Conservation (phyloP, 306 rosid species). For the Canavalia ensiformis region DNA sequence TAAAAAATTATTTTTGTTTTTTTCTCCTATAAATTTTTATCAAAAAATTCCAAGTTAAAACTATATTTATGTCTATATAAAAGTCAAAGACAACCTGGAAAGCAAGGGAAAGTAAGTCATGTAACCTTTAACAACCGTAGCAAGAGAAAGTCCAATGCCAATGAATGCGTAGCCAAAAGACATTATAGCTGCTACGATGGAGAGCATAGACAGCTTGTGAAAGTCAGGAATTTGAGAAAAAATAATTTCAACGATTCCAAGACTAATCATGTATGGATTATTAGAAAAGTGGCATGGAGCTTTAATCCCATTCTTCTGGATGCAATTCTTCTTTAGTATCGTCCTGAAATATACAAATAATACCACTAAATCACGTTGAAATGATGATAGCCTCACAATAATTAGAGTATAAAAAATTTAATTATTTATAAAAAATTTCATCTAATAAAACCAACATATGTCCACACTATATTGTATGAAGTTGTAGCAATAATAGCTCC, state of each 20-base stretch:
- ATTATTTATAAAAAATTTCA: too few species aligned
- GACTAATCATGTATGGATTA: slow-evolving; percentile 62
- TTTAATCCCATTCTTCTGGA: slow-evolving; percentile 41
- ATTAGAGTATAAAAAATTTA: neutral
- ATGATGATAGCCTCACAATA: neutral
- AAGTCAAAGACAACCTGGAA: too few species aligned
- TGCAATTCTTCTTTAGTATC: slow-evolving; percentile 58
- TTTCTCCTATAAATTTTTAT: too few species aligned
- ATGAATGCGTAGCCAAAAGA: slow-evolving; percentile 65
- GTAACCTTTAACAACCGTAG: slow-evolving; percentile 52
- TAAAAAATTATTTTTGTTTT: too few species aligned
- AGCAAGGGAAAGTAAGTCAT: neutral
- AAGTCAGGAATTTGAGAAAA: slow-evolving; percentile 69
- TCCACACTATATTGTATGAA: neutral
- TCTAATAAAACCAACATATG: too few species aligned
- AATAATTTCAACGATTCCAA: slow-evolving; percentile 58
- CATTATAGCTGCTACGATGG: slow-evolving; percentile 56
- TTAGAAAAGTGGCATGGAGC: slow-evolving; percentile 56
- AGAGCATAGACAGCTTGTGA: slow-evolving; percentile 58
- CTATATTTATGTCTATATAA: too few species aligned
- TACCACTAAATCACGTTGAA: neutral
- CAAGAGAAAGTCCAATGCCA: slow-evolving; percentile 65
- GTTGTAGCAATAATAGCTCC: neutral
- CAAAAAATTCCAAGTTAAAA: too few species aligned
- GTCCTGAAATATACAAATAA: slow-evolving; percentile 50